These are phyloP conservation scores for Adansonia digitata DNA, from an alignment of 345 rosid species.

Conservation along the genomic window DNA sequence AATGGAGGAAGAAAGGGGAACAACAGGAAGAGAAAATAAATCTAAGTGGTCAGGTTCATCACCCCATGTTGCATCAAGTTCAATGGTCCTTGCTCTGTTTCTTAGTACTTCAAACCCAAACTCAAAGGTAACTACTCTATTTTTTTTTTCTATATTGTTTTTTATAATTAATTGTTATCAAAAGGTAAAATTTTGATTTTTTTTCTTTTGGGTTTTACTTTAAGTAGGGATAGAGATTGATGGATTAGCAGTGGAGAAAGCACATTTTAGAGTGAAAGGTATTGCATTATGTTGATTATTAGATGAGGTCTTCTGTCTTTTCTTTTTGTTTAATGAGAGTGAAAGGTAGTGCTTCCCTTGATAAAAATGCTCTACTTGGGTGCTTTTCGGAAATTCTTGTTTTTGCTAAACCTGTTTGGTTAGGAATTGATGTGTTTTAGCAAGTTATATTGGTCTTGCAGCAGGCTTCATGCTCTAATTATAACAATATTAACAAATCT, in stretches of 20 bases:
- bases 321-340: not conserved
- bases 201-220: not conserved
- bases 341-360: not conserved
- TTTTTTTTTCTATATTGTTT: not conserved
- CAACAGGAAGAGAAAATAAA: constrained; percentile 31
- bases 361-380: not conserved
- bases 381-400: not conserved
- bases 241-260: constrained; percentile 60
- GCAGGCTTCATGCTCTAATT: not conserved
- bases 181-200: not conserved
- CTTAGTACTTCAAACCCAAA: constrained; percentile 79
- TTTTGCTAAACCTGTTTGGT: not conserved
- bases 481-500: not conserved
- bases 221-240: constrained; percentile 52
- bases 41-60: constrained; percentile 56
- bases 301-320: not conserved
- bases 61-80: constrained; percentile 78
- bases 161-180: not conserved
- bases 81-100: constrained; percentile 63
- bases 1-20: constrained; percentile 21
- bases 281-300: not conserved
- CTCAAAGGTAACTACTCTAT: constrained; percentile 32
- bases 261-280: constrained; percentile 54
- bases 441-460: constrained; percentile 1
- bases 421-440: not conserved